A percentile compares a stretch with the other conserved stretches of the same genome.
These are phyloP conservation scores for Aspergillus wentii DNA, from an alignment of 495 filamentous ascomycete species.

Conservation along the genomic window DNA sequence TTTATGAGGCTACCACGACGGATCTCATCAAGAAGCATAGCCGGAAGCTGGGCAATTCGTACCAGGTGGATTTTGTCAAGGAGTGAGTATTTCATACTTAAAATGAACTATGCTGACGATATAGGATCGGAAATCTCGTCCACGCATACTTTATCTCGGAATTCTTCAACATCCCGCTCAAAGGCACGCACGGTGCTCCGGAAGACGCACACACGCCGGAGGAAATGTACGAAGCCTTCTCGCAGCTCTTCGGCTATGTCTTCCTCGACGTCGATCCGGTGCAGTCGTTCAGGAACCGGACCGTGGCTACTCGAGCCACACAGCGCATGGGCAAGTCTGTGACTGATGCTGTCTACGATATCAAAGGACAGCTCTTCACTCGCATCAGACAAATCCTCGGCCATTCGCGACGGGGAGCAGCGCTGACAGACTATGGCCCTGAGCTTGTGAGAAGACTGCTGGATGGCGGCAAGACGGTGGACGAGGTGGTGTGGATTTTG, in stretches of 20 bases:
- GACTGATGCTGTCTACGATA: slow-evolving; percentile 47
- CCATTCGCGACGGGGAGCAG: slow-evolving; percentile 26
- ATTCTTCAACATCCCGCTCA: slow-evolving; percentile 58
- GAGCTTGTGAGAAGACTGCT: slow-evolving; percentile 56
- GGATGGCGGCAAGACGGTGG: slow-evolving; percentile 47
- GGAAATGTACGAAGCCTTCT: slow-evolving; percentile 59
- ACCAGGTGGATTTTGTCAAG: slow-evolving; percentile 58
- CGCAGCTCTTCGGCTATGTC: slow-evolving; percentile 45
- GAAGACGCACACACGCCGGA: slow-evolving; percentile 40
- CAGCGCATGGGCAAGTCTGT: slow-evolving; percentile 50
- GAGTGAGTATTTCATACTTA: slow-evolving; percentile 23
- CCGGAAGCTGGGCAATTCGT: slow-evolving; percentile 36
- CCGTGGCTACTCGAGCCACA: slow-evolving; percentile 46
- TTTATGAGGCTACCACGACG: slow-evolving; percentile 46
- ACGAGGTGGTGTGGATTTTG: slow-evolving; percentile 61
- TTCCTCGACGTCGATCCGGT: slow-evolving; percentile 35
- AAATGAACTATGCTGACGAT: background rate
- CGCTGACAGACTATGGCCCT: slow-evolving; percentile 51
- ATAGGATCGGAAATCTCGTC: slow-evolving; percentile 52
- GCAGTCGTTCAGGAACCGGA: slow-evolving; percentile 37
- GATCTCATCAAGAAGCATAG: slow-evolving; percentile 50
- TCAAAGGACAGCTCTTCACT: slow-evolving; percentile 35
- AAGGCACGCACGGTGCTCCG: slow-evolving; percentile 51
- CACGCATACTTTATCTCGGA: slow-evolving; percentile 55
- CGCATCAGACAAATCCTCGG: slow-evolving; percentile 22